Evolutionary conservation across 345 rosid species (phyloP).

Genomic region (Garcia nutans): DNA sequence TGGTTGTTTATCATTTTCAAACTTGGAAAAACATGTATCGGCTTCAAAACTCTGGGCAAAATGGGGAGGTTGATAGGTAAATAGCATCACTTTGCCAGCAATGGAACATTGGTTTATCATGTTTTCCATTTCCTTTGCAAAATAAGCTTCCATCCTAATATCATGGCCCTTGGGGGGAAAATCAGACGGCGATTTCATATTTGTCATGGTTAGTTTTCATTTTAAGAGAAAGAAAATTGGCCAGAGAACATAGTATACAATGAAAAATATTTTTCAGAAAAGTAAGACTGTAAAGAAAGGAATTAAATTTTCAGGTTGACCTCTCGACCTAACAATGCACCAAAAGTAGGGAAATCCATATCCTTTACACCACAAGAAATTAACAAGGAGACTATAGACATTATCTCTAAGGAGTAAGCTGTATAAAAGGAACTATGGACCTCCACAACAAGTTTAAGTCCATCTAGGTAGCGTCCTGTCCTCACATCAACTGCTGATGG

Average conservation of each 20-base stretch:
- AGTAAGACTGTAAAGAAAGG: background rate
- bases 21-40: background rate
- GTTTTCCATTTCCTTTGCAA: background rate
- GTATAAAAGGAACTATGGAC: constrained; percentile 40
- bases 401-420: background rate
- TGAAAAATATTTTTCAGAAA: background rate
- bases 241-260: background rate
- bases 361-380: background rate
- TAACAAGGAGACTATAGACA: background rate
- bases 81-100: background rate
- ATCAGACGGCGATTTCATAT: background rate
- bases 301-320: background rate
- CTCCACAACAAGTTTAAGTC: constrained; percentile 86
- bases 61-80: background rate
- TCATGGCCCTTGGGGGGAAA: background rate
- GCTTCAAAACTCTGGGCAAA: background rate
- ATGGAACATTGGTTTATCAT: background rate
- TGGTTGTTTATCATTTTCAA: background rate
- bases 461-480: constrained; percentile 76
- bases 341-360: background rate
- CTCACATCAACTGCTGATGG: constrained; percentile 87
- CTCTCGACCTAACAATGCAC: background rate
- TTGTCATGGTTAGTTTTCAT: background rate
- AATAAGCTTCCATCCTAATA: background rate
- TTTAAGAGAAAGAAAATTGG: background rate